These are phyloP conservation scores for Paxillus involutus DNA, from an alignment of 768 basidiomycete genomes.

Conservation along the genomic window DNA sequence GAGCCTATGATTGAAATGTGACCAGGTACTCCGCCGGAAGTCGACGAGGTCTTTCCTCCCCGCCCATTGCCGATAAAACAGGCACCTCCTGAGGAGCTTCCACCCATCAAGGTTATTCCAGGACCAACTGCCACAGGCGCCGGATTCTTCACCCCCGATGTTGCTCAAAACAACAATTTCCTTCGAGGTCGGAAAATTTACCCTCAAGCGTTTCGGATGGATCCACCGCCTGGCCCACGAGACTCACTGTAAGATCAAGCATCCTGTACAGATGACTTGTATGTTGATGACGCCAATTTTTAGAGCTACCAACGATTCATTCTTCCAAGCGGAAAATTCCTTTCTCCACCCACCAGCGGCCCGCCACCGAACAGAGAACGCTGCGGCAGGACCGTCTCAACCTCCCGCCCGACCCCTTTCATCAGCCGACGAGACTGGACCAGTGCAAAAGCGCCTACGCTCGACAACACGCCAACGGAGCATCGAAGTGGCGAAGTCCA, in stretches of 20 bases:
- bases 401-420: conserved; percentile 67
- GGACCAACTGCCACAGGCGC: conserved; percentile 60
- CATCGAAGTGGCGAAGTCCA: conserved; percentile 48
- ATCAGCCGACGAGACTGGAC: conserved; percentile 80
- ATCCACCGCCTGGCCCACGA: conserved; percentile 46
- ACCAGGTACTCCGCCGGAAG: conserved; percentile 65
- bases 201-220: conserved; percentile 57
- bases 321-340: conserved; percentile 55
- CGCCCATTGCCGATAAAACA: conserved; percentile 57
- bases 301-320: conserved; percentile 59
- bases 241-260: conserved; percentile 57
- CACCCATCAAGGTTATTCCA: conserved; percentile 34
- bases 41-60: conserved; percentile 73
- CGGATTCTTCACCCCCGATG: conserved; percentile 78
- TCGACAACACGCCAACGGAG: conserved; percentile 58
- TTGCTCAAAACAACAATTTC: conserved; percentile 53
- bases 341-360: conserved; percentile 47
- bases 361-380: conserved; percentile 44
- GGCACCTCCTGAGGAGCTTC: conserved; percentile 50
- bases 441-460: conserved; percentile 72
- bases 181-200: conserved; percentile 59
- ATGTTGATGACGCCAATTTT: conserved; percentile 6
- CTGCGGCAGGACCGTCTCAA: conserved; percentile 42
- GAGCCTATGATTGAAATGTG: conserved; percentile 14
- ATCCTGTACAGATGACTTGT: not conserved